These are phyloP conservation scores for Tetrapyrgos nigripes DNA, from an alignment of 1,284 basidiomycete genomes.

Conservation along the genomic window DNA sequence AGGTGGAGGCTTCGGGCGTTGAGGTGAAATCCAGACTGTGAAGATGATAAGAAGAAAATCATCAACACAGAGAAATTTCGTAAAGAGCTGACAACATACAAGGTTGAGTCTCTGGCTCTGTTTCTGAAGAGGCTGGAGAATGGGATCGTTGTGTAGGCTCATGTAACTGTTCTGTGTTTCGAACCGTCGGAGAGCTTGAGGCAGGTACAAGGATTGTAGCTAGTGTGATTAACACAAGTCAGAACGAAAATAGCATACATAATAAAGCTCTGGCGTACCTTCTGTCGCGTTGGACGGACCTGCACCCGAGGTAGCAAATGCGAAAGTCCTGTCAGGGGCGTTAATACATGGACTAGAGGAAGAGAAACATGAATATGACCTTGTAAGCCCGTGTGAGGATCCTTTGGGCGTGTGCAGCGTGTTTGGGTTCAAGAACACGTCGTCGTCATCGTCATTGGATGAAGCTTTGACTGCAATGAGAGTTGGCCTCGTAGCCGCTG, in stretches of 20 bases:
- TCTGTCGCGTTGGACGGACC: neutral
- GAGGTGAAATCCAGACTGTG: neutral
- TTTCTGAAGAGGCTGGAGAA: neutral
- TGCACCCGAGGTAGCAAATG: neutral
- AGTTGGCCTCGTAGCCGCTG: neutral
- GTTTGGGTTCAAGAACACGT: neutral
- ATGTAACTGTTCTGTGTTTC: neutral
- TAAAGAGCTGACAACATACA: neutral
- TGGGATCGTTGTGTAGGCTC: neutral
- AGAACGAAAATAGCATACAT: too few species aligned
- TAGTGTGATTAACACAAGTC: neutral
- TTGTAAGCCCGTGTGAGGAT: neutral
- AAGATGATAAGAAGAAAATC: neutral
- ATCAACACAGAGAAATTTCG: neutral
- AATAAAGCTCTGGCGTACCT: neutral
- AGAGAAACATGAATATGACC: neutral
- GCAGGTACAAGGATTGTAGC: neutral
- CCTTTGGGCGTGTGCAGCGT: neutral
- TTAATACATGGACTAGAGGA: neutral
- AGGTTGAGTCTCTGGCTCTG: neutral
- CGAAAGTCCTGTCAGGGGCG: neutral
- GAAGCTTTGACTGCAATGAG: constrained; percentile 1
- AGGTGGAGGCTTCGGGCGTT: neutral
- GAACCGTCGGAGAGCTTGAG: neutral
- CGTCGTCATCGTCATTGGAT: neutral